These are phyloP conservation scores for Daedalea quercina DNA, from an alignment of 768 basidiomycete species.

Conservation along the genomic window DNA sequence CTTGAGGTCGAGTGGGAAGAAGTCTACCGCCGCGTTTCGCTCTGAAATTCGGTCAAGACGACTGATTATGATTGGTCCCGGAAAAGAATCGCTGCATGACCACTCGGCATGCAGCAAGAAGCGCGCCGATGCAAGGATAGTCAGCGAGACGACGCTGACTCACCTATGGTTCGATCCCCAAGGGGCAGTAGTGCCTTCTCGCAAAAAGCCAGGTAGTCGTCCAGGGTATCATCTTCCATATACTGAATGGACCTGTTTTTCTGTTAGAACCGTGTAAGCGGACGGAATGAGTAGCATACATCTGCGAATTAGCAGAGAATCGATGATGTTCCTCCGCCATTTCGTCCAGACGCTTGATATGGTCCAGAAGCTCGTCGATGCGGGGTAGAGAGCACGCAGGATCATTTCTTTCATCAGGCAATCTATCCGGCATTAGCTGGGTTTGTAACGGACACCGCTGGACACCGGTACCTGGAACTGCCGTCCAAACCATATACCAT, in stretches of 20 bases:
- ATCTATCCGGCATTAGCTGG: constrained; percentile 23
- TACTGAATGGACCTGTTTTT: constrained; percentile 45
- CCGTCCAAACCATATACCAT: constrained; percentile 84
- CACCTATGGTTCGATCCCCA: constrained; percentile 11
- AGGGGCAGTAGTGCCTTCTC: constrained; percentile 38
- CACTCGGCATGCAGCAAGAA: no score
- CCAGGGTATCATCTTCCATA: constrained; percentile 43
- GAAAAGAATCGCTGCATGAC: no score
- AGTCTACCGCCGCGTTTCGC: constrained; percentile 11
- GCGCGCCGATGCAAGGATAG: no score
- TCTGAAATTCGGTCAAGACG: constrained; percentile 4
- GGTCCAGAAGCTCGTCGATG: constrained; percentile 39
- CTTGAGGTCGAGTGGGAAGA: constrained; percentile 10
- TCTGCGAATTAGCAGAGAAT: constrained; percentile 36
- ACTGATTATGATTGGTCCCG: no score
- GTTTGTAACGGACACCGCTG: not conserved
- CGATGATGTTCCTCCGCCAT: constrained; percentile 25
- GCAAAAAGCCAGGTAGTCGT: constrained; percentile 64
- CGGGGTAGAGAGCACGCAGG: constrained; percentile 54
- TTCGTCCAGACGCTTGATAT: constrained; percentile 32
- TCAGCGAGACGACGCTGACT: not conserved
- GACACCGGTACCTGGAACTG: constrained; percentile 36
- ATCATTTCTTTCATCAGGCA: constrained; percentile 41
- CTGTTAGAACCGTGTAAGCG: not conserved
- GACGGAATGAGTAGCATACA: constrained; percentile 32